Conservation (phyloP, 78 protist species). For the Dictyostelium capitatum region DNA sequence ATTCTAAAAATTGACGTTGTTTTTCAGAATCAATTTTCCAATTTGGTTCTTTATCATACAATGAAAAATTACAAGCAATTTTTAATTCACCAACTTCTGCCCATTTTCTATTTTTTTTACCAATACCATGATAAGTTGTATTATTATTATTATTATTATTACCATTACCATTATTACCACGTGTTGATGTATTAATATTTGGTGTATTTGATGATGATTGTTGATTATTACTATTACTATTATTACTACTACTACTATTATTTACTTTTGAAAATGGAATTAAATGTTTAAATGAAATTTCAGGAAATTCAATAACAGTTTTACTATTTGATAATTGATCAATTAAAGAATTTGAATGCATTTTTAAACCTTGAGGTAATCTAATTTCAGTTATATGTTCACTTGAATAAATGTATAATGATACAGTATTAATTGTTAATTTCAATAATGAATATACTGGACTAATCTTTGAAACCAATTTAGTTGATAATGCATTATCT, state of each 20-base stretch:
- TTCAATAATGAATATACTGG: conserved; percentile 55
- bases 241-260: not conserved
- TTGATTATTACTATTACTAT: not conserved
- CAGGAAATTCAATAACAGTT: conserved; percentile 54
- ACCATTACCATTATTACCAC: not conserved
- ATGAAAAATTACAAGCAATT: conserved; percentile 22
- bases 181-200: not conserved
- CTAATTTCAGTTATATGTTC: conserved; percentile 65
- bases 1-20: conserved; percentile 47
- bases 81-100: conserved; percentile 71
- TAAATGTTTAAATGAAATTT: conserved; percentile 58
- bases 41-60: conserved; percentile 68
- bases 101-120: conserved; percentile 52
- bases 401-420: conserved; percentile 56
- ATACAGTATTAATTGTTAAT: conserved; percentile 34
- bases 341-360: conserved; percentile 57
- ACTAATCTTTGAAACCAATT: conserved; percentile 46
- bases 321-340: conserved; percentile 64
- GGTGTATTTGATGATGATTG: not conserved
- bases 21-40: conserved; percentile 60
- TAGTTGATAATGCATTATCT: conserved; percentile 77
- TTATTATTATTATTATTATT: not conserved
- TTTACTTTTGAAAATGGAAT: conserved; percentile 37
- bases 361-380: conserved; percentile 44
- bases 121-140: not conserved